phyloP scores from a whole-genome alignment of 176 grass and related monocot species.

The Olyra latifolia region DNA sequence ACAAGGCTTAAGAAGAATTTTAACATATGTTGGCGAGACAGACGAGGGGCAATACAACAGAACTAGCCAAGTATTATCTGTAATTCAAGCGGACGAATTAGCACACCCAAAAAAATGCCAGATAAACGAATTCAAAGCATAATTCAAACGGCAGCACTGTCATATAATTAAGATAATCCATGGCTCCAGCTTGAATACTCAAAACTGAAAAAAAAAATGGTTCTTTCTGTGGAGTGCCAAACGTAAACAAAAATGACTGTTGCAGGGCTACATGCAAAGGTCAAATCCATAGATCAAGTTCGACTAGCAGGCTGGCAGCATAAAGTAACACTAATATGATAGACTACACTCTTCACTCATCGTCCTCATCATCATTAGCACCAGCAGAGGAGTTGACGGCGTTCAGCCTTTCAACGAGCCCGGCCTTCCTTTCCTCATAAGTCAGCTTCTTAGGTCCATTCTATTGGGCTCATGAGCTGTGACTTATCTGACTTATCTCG shows the following conservation, averaged over 20 bases:
- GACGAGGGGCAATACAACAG: too few relatives aligned
- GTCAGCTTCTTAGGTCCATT: slow-evolving; percentile 93
- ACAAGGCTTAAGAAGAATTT: too few relatives aligned
- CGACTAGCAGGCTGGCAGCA: not conserved
- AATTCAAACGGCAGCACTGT: too few relatives aligned
- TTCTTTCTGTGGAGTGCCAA: slow-evolving; percentile 10
- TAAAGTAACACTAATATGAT: slow-evolving; percentile 18
- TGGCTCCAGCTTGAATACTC: slow-evolving; percentile 15
- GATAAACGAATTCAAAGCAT: too few relatives aligned
- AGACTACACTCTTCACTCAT: slow-evolving; percentile 45
- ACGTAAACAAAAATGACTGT: slow-evolving; percentile 52
- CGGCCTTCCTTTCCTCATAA: slow-evolving; percentile 78
- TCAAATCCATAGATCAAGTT: slow-evolving; percentile 15
- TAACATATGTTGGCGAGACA: too few relatives aligned
- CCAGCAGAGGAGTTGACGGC: slow-evolving; percentile 49
- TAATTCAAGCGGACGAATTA: too few relatives aligned
- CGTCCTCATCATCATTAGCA: slow-evolving; percentile 60
- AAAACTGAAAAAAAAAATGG: slow-evolving; percentile 27
- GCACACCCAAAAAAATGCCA: too few relatives aligned
- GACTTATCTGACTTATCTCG: too few relatives aligned
- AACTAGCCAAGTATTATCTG: too few relatives aligned
- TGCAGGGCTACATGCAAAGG: slow-evolving; percentile 13
- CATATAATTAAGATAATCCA: slow-evolving; percentile 2
- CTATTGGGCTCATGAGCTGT: too few relatives aligned
- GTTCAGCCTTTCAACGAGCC: slow-evolving; percentile 58